These are phyloP conservation scores for Paracoccidioides brasiliensis DNA, from an alignment of 2,329 filamentous ascomycete genomes.

Conservation along the genomic window DNA sequence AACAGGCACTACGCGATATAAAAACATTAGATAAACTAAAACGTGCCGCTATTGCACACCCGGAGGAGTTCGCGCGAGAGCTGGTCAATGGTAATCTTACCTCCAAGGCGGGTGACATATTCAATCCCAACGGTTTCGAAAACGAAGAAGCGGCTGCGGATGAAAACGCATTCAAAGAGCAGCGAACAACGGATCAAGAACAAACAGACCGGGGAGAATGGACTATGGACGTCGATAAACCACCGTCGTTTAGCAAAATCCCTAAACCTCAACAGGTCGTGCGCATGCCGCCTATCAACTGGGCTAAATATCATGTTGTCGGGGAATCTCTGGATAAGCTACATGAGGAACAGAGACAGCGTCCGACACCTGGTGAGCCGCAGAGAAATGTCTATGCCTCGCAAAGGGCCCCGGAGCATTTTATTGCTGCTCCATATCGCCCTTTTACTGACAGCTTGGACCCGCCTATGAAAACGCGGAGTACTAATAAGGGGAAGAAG, in stretches of 20 bases:
- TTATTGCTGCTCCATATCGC: slow-evolving; percentile 46
- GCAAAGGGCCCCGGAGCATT: slow-evolving; percentile 35
- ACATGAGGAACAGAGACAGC: slow-evolving; percentile 62
- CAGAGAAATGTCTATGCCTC: slow-evolving; percentile 15
- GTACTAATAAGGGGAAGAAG: slow-evolving; percentile 23
- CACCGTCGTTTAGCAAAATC: slow-evolving; percentile 45
- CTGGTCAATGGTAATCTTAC: slow-evolving; percentile 50
- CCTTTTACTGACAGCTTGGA: slow-evolving; percentile 43
- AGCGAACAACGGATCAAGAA: neutral
- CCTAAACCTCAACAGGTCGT: slow-evolving; percentile 71
- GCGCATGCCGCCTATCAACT: slow-evolving; percentile 81
- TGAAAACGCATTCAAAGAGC: slow-evolving; percentile 3
- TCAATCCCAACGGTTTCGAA: slow-evolving; percentile 27
- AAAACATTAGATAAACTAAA: slow-evolving; percentile 56
- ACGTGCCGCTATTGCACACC: slow-evolving; percentile 55
- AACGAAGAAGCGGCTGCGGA: slow-evolving; percentile 19
- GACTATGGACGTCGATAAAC: slow-evolving; percentile 8
- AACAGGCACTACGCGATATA: slow-evolving; percentile 65
- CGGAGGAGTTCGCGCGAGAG: slow-evolving; percentile 57
- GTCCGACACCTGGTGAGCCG: slow-evolving; percentile 40
- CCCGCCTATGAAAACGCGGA: slow-evolving; percentile 20
- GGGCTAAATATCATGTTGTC: slow-evolving; percentile 85
- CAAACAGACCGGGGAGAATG: neutral
- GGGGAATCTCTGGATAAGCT: slow-evolving; percentile 73
- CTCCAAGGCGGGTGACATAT: slow-evolving; percentile 23